These are phyloP conservation scores for Roridomyces roridus DNA, from an alignment of 768 basidiomycete species.

Conservation along the genomic window DNA sequence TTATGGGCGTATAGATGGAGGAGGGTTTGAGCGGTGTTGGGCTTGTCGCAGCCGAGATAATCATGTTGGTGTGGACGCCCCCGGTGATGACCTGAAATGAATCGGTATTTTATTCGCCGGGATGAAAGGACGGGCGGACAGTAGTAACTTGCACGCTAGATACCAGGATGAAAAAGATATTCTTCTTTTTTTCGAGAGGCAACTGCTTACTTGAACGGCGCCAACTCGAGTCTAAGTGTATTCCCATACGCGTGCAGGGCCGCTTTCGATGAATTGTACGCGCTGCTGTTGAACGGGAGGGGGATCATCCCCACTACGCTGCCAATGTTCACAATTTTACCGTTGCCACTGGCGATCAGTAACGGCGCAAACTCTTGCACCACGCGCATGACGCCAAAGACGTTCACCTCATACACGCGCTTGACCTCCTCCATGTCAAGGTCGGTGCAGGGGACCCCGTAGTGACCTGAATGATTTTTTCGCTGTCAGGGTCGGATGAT, in stretches of 20 bases:
- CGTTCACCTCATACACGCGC: neutral
- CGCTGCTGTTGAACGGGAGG: constrained; percentile 27
- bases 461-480: too few relatives aligned
- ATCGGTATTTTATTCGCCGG: too few relatives aligned
- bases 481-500: too few relatives aligned
- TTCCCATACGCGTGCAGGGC: constrained; percentile 33
- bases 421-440: constrained; percentile 18
- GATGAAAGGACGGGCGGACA: too few relatives aligned
- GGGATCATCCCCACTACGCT: constrained; percentile 32
- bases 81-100: too few relatives aligned
- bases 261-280: constrained; percentile 36
- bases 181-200: too few relatives aligned
- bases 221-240: constrained; percentile 35
- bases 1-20: too few relatives aligned
- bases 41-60: too few relatives aligned
- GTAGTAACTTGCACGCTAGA: too few relatives aligned
- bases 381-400: neutral
- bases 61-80: too few relatives aligned
- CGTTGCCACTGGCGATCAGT: constrained; percentile 13
- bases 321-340: constrained; percentile 29
- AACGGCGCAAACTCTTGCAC: neutral
- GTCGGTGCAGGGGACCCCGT: constrained; percentile 24
- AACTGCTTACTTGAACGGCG: constrained; percentile 37
- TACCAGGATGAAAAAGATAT: too few relatives aligned
- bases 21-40: too few relatives aligned